Percentiles rank a stretch among this genome's conserved stretches.
phyloP scores from a whole-genome alignment of 768 basidiomycete genomes.

The Mycena vitilis region DNA sequence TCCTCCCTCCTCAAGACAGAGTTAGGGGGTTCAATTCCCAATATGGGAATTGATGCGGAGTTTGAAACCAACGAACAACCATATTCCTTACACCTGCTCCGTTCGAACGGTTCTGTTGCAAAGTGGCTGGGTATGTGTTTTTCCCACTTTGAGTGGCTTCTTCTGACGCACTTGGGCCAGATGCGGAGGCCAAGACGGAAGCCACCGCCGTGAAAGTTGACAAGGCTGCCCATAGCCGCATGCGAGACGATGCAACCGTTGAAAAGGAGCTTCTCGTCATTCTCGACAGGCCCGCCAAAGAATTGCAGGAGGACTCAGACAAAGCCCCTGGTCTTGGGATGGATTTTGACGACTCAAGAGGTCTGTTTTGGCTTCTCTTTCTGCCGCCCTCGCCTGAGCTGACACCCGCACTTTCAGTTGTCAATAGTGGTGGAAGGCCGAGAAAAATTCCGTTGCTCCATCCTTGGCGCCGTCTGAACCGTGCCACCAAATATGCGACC shows the following conservation, averaged over 20 bases:
- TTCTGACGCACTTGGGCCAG: neutral
- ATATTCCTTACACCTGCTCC: too few relatives aligned
- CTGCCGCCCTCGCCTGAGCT: too few relatives aligned
- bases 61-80: too few relatives aligned
- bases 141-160: neutral
- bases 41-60: too few relatives aligned
- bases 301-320: neutral
- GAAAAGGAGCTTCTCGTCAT: neutral
- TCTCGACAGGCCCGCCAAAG: neutral
- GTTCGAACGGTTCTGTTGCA: neutral
- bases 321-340: neutral
- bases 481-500: neutral
- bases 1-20: too few relatives aligned
- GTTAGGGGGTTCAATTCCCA: too few relatives aligned
- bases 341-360: neutral
- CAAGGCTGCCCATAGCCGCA: neutral
- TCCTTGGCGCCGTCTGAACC: conserved; percentile 1
- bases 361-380: neutral
- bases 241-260: neutral
- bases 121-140: neutral
- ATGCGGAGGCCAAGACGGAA: neutral
- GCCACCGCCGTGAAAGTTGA: too few relatives aligned
- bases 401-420: neutral
- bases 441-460: neutral
- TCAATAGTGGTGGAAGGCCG: neutral